Conservation (phyloP, 2,329 filamentous ascomycete species). For the Neonectria ditissima region DNA sequence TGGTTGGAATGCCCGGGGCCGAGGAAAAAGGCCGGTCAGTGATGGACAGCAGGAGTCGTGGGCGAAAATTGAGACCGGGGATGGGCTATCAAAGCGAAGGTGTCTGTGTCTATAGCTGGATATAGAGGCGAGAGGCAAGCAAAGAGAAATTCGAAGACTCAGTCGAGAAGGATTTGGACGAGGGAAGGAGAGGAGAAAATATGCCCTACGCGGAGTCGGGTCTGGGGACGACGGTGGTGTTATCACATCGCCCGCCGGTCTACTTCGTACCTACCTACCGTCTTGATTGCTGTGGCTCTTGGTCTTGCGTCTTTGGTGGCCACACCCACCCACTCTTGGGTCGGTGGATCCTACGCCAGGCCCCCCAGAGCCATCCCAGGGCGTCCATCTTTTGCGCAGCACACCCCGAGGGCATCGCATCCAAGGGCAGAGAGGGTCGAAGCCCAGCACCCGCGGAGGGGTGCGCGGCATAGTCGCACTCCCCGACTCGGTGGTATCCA, state of each 20-base stretch:
- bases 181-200: conserved; percentile 36
- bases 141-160: conserved; percentile 5
- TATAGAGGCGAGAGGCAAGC: background rate
- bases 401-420: conserved; percentile 11
- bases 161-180: conserved; percentile 22
- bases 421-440: conserved; percentile 7
- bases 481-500: conserved; percentile 3
- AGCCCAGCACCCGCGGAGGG: background rate
- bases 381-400: conserved; percentile 6
- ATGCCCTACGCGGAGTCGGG: conserved; percentile 33
- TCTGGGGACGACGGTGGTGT: conserved; percentile 46
- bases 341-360: conserved; percentile 18
- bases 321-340: conserved; percentile 38
- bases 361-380: conserved; percentile 25
- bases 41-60: conserved; percentile 4
- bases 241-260: conserved; percentile 44
- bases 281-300: conserved; percentile 35
- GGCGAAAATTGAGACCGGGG: conserved; percentile 2
- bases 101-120: conserved; percentile 1
- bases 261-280: conserved; percentile 18
- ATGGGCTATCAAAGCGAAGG: background rate
- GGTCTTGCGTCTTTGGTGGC: conserved; percentile 37
- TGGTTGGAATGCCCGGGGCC: conserved; percentile 20
- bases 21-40: conserved; percentile 2
- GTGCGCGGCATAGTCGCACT: conserved; percentile 22